Base-by-base conservation (phyloP, 495 filamentous ascomycete genomes). In the Neurospora intermedia region DNA sequence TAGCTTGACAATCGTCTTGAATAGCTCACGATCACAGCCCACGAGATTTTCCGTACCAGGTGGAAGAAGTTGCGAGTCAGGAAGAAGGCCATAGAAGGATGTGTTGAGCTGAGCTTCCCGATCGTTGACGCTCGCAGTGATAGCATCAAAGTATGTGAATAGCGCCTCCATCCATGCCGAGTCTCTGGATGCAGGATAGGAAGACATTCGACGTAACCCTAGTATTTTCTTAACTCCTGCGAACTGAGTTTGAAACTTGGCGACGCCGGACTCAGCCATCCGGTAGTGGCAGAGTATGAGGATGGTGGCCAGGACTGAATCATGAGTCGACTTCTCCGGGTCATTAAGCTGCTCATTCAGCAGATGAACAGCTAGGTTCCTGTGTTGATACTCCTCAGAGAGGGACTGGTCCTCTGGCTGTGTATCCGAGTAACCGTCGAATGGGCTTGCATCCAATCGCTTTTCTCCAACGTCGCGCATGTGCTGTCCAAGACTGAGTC, bases 71-170 rank as follows among this genome's bases (percentile, higher is more conserved):
- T 89, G 88, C 82, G 93, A 92, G 71, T 94, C 91, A 31, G 93
- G 87, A 35, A 89, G 85, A 3, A 89, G 86, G 35, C 86, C 84
- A 42, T 89, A 89, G 76, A 85, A 85, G 20, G 81, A 86, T 16
- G 89, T 90, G 72, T 90, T 90, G 39, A 98, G 87, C 78, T 97
- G 93, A n/a, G 92, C 88, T 80, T 97, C 95, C 72, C 94, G 89
- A 79, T 97, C 92, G 76, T 98, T 97, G 73, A 97, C 91, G 69
- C 92, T 93, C 39, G 93, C 92, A 0, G 93, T 94, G 84, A 97
- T 92, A n/a, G 93, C 94, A 79, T 97, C 95, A 76, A 96, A 93
- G 88, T 94, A 97, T 18, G 94, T 96, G 78, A 98, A 98, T 78
- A 97, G 89, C n/a, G 93, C 90, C 74, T 97, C 93, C 84, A 97